Conservation (phyloP, 2,329 filamentous ascomycete genomes). For the Neonectria ditissima region DNA sequence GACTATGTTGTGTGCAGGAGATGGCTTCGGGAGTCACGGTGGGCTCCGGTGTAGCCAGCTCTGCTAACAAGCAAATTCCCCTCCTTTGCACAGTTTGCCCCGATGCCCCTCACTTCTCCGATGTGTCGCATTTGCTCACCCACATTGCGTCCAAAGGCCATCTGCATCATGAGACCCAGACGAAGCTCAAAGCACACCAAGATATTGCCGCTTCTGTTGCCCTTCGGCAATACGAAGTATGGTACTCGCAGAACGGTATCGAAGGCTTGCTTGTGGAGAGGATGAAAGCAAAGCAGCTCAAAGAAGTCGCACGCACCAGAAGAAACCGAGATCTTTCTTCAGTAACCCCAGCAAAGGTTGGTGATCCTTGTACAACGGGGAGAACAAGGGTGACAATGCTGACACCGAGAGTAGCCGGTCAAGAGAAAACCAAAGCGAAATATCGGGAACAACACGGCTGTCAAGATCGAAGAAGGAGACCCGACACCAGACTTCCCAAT, state of each 20-base stretch:
- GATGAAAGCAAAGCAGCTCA: slow-evolving; percentile 80
- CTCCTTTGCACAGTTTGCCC: slow-evolving; percentile 88
- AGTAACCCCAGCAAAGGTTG: slow-evolving; percentile 38
- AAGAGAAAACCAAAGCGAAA: slow-evolving; percentile 48
- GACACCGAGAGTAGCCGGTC: slow-evolving; percentile 36
- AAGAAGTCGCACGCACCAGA: slow-evolving; percentile 68
- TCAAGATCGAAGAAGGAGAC: slow-evolving; percentile 48
- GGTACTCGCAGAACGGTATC: slow-evolving; percentile 80
- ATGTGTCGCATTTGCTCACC: slow-evolving; percentile 91
- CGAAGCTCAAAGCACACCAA: slow-evolving; percentile 76
- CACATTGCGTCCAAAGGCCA: slow-evolving; percentile 96
- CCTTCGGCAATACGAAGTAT: slow-evolving; percentile 78
- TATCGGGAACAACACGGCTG: slow-evolving; percentile 26
- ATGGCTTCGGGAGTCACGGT: slow-evolving; percentile 52
- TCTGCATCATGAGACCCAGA: slow-evolving; percentile 83
- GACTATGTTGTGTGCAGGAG: slow-evolving; percentile 43
- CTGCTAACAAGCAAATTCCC: slow-evolving; percentile 62
- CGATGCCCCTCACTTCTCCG: slow-evolving; percentile 83
- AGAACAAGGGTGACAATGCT: slow-evolving; percentile 11
- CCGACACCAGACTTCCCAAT: slow-evolving; percentile 42
- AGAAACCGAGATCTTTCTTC: slow-evolving; percentile 45
- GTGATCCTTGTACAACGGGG: background rate
- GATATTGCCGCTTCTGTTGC: slow-evolving; percentile 73
- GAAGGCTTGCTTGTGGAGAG: slow-evolving; percentile 81
- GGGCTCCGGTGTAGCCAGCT: slow-evolving; percentile 35